Base-by-base conservation (phyloP, 1,139 yeast species). In the Spathaspora sp. region DNA sequence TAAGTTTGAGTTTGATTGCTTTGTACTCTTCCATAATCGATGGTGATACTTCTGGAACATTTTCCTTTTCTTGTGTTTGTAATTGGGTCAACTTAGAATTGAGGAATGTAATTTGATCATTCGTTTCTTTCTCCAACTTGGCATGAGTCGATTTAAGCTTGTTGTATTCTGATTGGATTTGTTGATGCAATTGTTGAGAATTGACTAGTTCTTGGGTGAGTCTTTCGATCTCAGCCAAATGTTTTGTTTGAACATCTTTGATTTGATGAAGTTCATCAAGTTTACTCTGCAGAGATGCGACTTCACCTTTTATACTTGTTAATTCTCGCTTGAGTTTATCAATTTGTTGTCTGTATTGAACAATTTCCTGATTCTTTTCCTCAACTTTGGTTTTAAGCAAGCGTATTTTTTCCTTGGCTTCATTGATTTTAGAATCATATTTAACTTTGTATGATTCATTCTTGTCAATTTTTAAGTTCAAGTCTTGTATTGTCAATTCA, bases 1-100 rank as follows among this genome's bases (percentile, higher is more conserved):
- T 78, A 37, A 82, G 60, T 51, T 78, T 77, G 18, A 80, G 60
- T 51, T 78, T 81, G 56, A 82, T 65, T 39, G 65, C 67, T 8
- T 80, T 75, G 56, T 72, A 80, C 38, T 78, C 83, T 44, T 67
- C 72, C 48, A 74, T 60, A 39, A 76, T 55, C 6, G 59, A 55
- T 1, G 67, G 63, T 34, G 38, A 17, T 6, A 17, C 38, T 17
- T 34, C 38, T 7, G 38, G 72, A n/a, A 60, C 65, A 53, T 63
- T 76, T 58, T 72, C 78, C 57, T 63, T 74, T 52, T 61, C 76
- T 18, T 54, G 55, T 3, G 47, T 43, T 39, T 64, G 62, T 7
- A 70, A 53, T 5, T 55, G 55, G 4, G 49, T 51, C 2, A 70
- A 50, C 41, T 63, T 59, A 15, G 58, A 49, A 25, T 58, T 63